These are phyloP conservation scores for Botrytis tulipae DNA, from an alignment of 2,329 filamentous ascomycete species.

Conservation along the genomic window DNA sequence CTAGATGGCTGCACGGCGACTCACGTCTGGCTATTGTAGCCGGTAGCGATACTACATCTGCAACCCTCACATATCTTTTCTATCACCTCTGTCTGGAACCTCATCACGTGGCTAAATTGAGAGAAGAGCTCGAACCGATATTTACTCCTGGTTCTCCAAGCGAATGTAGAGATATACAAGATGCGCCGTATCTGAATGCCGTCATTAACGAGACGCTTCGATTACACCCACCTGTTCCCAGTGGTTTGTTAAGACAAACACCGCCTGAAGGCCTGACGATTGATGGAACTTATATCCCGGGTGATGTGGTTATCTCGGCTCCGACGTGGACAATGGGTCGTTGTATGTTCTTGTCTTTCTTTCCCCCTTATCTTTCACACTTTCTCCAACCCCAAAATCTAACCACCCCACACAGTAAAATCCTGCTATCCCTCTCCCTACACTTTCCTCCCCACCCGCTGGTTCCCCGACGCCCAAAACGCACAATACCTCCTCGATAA, in stretches of 20 bases:
- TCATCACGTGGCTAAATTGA: constrained; percentile 20
- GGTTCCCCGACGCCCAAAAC: constrained; percentile 23
- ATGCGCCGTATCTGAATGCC: constrained; percentile 24
- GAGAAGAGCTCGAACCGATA: constrained; percentile 24
- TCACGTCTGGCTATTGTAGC: constrained; percentile 39
- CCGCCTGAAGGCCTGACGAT: constrained; percentile 38
- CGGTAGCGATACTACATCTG: constrained; percentile 45
- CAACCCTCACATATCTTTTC: constrained; percentile 43
- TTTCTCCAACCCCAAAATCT: neutral
- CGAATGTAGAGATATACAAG: constrained; percentile 17
- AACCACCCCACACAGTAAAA: neutral
- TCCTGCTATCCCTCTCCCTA: constrained; percentile 24
- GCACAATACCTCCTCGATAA: constrained; percentile 30
- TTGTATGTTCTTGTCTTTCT: constrained; percentile 13
- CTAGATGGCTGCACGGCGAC: constrained; percentile 27
- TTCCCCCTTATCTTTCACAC: no score
- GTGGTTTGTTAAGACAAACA: constrained; percentile 38
- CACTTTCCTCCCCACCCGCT: constrained; percentile 39
- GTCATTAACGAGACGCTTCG: constrained; percentile 29
- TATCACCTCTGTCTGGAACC: constrained; percentile 36
- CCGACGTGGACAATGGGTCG: constrained; percentile 24
- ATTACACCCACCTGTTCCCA: constrained; percentile 23
- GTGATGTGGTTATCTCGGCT: constrained; percentile 21
- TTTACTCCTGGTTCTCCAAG: constrained; percentile 21
- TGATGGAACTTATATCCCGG: constrained; percentile 22